Percentiles rank a stretch among this genome's conserved stretches.
phyloP scores from a whole-genome alignment of 805 yeast species.

The Schwanniomyces sp. region DNA sequence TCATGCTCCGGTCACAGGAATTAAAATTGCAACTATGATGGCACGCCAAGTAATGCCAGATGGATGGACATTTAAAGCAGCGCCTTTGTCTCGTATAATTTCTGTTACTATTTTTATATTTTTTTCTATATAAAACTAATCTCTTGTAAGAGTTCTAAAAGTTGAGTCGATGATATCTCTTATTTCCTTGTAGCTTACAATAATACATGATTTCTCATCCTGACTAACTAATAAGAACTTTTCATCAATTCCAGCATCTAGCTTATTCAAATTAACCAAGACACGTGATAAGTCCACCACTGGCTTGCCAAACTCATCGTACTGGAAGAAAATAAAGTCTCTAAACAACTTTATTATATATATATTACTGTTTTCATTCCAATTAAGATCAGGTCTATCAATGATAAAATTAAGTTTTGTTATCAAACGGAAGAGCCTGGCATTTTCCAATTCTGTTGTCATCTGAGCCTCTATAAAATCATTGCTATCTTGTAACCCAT shows the following conservation, averaged over 20 bases:
- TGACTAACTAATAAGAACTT: constrained; percentile 74
- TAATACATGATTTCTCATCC: constrained; percentile 82
- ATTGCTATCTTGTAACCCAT: constrained; percentile 49
- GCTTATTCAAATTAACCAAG: constrained; percentile 73
- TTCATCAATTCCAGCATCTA: constrained; percentile 92
- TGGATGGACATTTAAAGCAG: background rate
- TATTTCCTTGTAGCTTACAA: constrained; percentile 82
- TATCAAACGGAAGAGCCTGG: constrained; percentile 77
- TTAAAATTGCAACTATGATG: no score
- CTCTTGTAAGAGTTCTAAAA: constrained; percentile 50
- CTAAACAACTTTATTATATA: constrained; percentile 65
- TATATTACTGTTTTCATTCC: constrained; percentile 77
- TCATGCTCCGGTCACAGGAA: no score
- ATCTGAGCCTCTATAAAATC: constrained; percentile 65
- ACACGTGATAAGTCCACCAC: constrained; percentile 82
- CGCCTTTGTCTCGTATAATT: background rate
- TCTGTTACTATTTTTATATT: background rate
- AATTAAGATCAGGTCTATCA: constrained; percentile 67
- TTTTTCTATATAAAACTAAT: constrained; percentile 5
- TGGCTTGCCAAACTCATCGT: constrained; percentile 74
- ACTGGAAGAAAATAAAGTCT: constrained; percentile 84
- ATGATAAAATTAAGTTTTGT: constrained; percentile 77
- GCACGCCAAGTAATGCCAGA: no score
- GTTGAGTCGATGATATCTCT: constrained; percentile 68
- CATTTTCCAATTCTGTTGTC: constrained; percentile 80